These are phyloP conservation scores for Aspergillus steynii DNA, from an alignment of 495 filamentous ascomycete genomes.

Conservation along the genomic window DNA sequence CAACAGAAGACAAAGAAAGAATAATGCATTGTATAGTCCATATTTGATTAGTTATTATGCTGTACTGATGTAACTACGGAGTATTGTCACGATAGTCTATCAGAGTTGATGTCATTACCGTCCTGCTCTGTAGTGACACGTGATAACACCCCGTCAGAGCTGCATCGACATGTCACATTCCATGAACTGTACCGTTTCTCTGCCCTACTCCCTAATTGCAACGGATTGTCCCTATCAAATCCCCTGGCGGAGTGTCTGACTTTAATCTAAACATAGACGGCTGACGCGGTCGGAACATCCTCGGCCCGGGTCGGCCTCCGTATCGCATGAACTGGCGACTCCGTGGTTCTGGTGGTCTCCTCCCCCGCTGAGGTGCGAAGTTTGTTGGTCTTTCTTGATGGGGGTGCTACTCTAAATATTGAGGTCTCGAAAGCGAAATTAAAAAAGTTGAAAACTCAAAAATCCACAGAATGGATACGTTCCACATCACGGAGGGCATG, in stretches of 20 bases:
- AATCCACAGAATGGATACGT: constrained; percentile 42
- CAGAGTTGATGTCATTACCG: no score
- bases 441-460: neutral
- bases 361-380: neutral
- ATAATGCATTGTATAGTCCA: no score
- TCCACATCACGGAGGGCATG: constrained; percentile 45
- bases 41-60: no score
- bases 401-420: constrained; percentile 18
- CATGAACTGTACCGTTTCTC: neutral
- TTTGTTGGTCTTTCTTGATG: constrained; percentile 19
- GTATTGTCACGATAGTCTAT: no score
- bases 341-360: neutral
- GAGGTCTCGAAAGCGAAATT: neutral
- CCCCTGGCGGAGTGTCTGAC: neutral
- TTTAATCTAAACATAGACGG: constrained; percentile 10
- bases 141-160: neutral
- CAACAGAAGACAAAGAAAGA: no score
- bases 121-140: neutral
- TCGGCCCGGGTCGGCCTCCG: constrained; percentile 28
- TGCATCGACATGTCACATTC: neutral
- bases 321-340: constrained; percentile 16
- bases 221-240: neutral
- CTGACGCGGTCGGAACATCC: constrained; percentile 28
- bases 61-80: no score
- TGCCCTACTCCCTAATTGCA: neutral